Conservation (phyloP, 2,329 filamentous ascomycete genomes). For the Xylariales sp. region DNA sequence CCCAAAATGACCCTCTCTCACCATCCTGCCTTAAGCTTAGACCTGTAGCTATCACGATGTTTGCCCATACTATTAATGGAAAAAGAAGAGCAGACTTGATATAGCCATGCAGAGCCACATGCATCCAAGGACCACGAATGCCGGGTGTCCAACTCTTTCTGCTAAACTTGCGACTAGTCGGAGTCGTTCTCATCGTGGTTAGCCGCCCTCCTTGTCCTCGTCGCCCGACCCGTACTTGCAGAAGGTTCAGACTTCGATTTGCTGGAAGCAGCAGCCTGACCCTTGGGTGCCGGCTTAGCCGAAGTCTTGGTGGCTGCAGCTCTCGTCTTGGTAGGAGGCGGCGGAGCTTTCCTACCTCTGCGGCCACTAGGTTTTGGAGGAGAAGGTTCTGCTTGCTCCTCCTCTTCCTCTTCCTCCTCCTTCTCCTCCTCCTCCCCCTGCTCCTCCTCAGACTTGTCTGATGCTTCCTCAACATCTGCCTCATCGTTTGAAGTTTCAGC, state of each 20-base stretch:
- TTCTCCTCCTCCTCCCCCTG: constrained; percentile 17
- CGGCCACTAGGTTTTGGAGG: constrained; percentile 20
- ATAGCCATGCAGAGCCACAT: no score
- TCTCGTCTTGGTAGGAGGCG: background rate
- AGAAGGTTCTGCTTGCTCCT: constrained; percentile 14
- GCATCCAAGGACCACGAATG: no score
- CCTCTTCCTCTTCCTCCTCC: constrained; percentile 15
- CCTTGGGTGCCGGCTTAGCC: background rate
- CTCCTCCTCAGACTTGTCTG: constrained; percentile 8
- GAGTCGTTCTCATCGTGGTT: background rate
- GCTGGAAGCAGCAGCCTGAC: constrained; percentile 4
- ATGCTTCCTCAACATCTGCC: constrained; percentile 8
- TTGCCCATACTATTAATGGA: no score
- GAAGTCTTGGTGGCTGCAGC: background rate
- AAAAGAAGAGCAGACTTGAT: no score
- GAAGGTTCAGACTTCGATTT: background rate
- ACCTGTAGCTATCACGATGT: no score
- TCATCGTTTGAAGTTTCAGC: constrained; percentile 4
- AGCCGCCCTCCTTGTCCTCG: background rate
- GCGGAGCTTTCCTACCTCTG: constrained; percentile 13
- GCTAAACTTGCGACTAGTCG: no score
- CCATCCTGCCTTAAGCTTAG: no score
- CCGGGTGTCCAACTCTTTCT: no score
- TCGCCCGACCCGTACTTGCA: background rate
- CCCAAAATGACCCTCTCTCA: no score